Evolutionary conservation across 2,329 filamentous ascomycete species (phyloP).

Genomic region (Trichoderma guizhouense): DNA sequence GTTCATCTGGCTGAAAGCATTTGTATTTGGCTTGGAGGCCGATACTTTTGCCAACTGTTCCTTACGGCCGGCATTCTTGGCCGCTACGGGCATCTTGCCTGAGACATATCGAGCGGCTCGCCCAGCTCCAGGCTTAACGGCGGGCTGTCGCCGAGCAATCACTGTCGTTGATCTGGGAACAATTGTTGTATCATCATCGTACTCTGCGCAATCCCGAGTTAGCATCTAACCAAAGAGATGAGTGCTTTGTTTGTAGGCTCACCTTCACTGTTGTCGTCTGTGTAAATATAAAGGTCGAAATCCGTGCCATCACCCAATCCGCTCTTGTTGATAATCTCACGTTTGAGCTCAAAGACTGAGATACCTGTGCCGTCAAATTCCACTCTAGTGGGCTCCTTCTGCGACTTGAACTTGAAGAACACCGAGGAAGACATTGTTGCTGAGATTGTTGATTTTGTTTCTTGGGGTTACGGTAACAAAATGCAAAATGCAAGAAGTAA

Average conservation of each 20-base stretch:
- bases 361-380: slow-evolving; percentile 97
- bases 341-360: slow-evolving; percentile 97
- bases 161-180: slow-evolving; percentile 94
- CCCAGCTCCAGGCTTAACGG: slow-evolving; percentile 79
- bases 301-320: slow-evolving; percentile 93
- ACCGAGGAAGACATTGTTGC: slow-evolving; percentile 87
- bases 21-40: slow-evolving; percentile 53
- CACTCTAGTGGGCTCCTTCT: slow-evolving; percentile 90
- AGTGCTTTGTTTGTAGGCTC: slow-evolving; percentile 35
- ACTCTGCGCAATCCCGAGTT: slow-evolving; percentile 58
- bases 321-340: slow-evolving; percentile 94
- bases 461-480: slow-evolving; percentile 25
- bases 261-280: slow-evolving; percentile 89
- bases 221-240: slow-evolving; percentile 21
- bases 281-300: slow-evolving; percentile 92
- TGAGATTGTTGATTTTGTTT: slow-evolving; percentile 22
- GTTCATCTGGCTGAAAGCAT: slow-evolving; percentile 63
- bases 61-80: slow-evolving; percentile 72
- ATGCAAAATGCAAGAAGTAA: slow-evolving; percentile 18
- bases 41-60: slow-evolving; percentile 59
- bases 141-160: slow-evolving; percentile 81
- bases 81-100: slow-evolving; percentile 87
- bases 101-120: slow-evolving; percentile 92
- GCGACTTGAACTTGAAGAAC: slow-evolving; percentile 99
- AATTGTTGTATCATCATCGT: slow-evolving; percentile 96